These are phyloP conservation scores for Penicillium decumbens DNA, from an alignment of 2,329 filamentous ascomycete genomes.

Conservation along the genomic window DNA sequence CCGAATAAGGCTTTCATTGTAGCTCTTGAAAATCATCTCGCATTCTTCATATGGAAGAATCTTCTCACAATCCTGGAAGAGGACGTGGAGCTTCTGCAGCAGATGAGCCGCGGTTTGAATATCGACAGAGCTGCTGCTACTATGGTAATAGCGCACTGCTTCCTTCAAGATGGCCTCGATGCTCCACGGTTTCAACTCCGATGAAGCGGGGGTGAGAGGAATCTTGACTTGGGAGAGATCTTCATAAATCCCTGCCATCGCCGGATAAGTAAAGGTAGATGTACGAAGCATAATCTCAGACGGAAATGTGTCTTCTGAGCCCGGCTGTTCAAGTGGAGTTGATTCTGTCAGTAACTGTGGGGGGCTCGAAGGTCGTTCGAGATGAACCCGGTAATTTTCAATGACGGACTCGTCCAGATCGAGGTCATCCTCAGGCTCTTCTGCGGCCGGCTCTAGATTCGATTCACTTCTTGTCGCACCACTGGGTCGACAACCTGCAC, in stretches of 20 bases:
- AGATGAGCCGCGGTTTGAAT: constrained; percentile 41
- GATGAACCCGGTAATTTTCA: constrained; percentile 30
- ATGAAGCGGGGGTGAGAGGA: constrained; percentile 31
- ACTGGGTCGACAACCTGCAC: constrained; percentile 2
- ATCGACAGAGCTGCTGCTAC: constrained; percentile 34
- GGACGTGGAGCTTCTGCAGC: constrained; percentile 38
- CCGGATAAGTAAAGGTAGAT: constrained; percentile 2
- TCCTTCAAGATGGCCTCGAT: constrained; percentile 38
- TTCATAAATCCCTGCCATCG: constrained; percentile 13
- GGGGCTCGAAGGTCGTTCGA: constrained; percentile 44
- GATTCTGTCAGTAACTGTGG: constrained; percentile 36
- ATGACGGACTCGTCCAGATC: constrained; percentile 25
- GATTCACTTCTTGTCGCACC: constrained; percentile 13
- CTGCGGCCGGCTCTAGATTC: constrained; percentile 17
- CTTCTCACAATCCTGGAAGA: constrained; percentile 36
- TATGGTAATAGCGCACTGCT: constrained; percentile 40
- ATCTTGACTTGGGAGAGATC: constrained; percentile 25
- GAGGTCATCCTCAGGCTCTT: constrained; percentile 21
- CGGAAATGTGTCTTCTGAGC: constrained; percentile 6
- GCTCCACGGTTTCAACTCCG: constrained; percentile 38
- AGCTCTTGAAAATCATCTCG: constrained; percentile 53
- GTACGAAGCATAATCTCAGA: background rate
- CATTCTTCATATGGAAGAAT: constrained; percentile 46
- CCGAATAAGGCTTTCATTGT: constrained; percentile 53
- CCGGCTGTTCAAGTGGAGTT: constrained; percentile 22